phyloP scores from a whole-genome alignment of 2,329 filamentous ascomycete genomes.

The Alternaria burnsii region DNA sequence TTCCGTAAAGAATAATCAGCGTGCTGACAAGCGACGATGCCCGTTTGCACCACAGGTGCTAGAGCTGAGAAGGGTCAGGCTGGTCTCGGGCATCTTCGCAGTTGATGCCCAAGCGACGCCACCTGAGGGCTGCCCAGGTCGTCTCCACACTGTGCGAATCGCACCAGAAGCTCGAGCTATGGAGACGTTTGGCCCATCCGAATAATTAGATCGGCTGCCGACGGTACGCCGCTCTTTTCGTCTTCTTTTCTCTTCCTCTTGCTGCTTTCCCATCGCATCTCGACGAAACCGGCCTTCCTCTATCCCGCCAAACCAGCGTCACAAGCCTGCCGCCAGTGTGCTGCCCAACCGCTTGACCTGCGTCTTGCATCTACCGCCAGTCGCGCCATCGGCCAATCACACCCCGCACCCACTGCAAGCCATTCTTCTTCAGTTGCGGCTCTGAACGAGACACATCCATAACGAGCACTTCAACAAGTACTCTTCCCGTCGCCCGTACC shows the following conservation, averaged over 20 bases:
- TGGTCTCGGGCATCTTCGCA: conserved; percentile 23
- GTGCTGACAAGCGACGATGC: conserved; percentile 8
- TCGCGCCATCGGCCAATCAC: conserved; percentile 15
- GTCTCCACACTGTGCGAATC: conserved; percentile 39
- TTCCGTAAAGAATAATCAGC: background rate
- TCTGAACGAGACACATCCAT: conserved; percentile 17
- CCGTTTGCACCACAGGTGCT: conserved; percentile 6
- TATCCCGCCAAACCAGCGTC: conserved; percentile 2
- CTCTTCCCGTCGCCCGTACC: conserved; percentile 35
- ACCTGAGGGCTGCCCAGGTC: conserved; percentile 22
- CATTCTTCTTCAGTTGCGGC: conserved; percentile 25
- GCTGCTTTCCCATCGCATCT: conserved; percentile 21
- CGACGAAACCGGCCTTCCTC: conserved; percentile 4
- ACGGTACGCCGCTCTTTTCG: conserved; percentile 24
- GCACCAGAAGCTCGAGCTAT: conserved; percentile 34
- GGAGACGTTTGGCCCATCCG: conserved; percentile 33
- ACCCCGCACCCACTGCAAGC: conserved; percentile 34
- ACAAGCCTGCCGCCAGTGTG: conserved; percentile 13
- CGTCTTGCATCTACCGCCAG: conserved; percentile 33
- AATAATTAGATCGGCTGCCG: conserved; percentile 42
- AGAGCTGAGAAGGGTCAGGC: conserved; percentile 7
- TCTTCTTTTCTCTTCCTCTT: conserved; percentile 24
- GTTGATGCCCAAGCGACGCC: conserved; percentile 42
- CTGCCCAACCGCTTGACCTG: conserved; percentile 40
- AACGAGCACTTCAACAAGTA: conserved; percentile 11